These are phyloP conservation scores for Mucor velutinosus DNA, from an alignment of 371 early-diverging fungal genomes.

Conservation along the genomic window DNA sequence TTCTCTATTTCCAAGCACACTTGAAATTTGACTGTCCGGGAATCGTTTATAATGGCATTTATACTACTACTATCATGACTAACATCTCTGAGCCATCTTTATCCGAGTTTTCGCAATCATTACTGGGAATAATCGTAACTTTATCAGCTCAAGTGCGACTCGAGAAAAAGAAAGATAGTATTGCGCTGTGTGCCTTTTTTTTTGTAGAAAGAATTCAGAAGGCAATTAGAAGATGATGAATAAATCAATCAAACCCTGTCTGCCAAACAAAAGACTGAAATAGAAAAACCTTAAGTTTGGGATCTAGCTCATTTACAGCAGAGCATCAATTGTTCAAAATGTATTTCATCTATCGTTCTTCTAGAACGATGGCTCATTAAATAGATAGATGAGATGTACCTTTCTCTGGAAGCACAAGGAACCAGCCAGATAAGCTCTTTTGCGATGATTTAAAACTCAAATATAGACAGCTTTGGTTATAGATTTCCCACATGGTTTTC, in stretches of 20 bases:
- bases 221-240: no score
- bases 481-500: slow-evolving; percentile 3
- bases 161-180: neutral
- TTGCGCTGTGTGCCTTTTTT: neutral
- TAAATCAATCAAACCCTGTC: neutral
- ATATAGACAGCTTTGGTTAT: neutral
- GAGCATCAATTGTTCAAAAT: neutral
- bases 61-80: slow-evolving; percentile 3
- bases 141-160: neutral
- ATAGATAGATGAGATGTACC: neutral
- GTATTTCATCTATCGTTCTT: neutral
- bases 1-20: neutral
- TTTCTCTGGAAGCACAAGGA: neutral
- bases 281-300: neutral
- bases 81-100: neutral
- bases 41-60: neutral
- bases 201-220: neutral
- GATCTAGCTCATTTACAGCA: neutral
- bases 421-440: neutral
- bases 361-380: neutral
- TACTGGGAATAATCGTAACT: neutral
- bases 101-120: neutral
- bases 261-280: neutral
- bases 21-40: neutral
- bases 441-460: neutral